Percentiles rank a stretch among this genome's conserved stretches.
Evolutionary conservation across 2,329 filamentous ascomycete species (phyloP).

Genomic region (Uncinocarpus reesii): DNA sequence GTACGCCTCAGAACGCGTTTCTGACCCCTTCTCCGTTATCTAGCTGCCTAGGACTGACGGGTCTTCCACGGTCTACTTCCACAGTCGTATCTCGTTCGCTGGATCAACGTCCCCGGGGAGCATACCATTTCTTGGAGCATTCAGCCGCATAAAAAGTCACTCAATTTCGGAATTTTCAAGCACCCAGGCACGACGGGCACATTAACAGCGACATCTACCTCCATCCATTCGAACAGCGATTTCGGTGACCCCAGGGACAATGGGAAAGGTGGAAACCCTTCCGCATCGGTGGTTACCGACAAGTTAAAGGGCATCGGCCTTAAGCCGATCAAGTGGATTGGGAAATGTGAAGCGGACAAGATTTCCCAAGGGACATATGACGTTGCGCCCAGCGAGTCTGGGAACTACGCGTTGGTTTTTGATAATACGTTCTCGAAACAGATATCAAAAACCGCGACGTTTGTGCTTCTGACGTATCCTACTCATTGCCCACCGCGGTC

Average conservation of each 20-base stretch:
- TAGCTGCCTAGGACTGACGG: conserved; percentile 17
- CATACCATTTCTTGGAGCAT: conserved; percentile 97
- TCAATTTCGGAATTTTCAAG: conserved; percentile 97
- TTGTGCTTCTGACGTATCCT: conserved; percentile 89
- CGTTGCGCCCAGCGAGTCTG: conserved; percentile 61
- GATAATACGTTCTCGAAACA: conserved; percentile 98
- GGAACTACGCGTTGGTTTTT: conserved; percentile 93
- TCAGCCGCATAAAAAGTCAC: conserved; percentile 94
- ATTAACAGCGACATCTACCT: conserved; percentile 25
- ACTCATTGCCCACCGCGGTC: conserved; percentile 49
- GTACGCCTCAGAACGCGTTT: conserved; percentile 38
- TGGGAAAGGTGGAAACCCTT: conserved; percentile 42
- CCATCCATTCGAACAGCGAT: conserved; percentile 28
- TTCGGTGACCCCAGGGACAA: conserved; percentile 24
- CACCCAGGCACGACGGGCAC: conserved; percentile 64
- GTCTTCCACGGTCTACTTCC: conserved; percentile 15
- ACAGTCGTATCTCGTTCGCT: conserved; percentile 94
- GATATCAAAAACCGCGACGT: conserved; percentile 85
- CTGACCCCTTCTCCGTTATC: not conserved
- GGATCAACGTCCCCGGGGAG: conserved; percentile 82
- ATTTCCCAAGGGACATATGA: conserved; percentile 85
- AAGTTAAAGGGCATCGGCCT: conserved; percentile 54
- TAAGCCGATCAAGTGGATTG: conserved; percentile 64
- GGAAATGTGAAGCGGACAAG: conserved; percentile 93
- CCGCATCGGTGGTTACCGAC: conserved; percentile 57